Base-by-base conservation (phyloP, 192 early-diverging fungal genomes). In the Linnemannia schmuckeri region DNA sequence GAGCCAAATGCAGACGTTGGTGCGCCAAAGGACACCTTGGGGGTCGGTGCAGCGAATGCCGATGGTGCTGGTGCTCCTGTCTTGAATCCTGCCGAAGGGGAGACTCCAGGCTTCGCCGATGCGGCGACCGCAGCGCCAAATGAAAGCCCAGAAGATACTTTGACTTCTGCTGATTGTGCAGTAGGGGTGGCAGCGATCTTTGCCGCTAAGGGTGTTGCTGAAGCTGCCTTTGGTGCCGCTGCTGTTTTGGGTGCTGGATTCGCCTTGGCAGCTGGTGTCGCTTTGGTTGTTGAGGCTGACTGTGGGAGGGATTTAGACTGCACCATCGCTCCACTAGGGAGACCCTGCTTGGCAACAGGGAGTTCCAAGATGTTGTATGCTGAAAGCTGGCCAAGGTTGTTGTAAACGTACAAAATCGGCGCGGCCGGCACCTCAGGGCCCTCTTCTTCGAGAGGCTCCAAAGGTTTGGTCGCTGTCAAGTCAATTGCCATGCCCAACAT, bases 401-500 rank as follows among this genome's bases (percentile, higher is more conserved):
- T 96, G n/a, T 95, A 90, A 15, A 93, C 91, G 81, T 93, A 95
- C 33, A 97, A 41, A 20, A 96, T 91, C 1, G 97, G 97, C 15
- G 91, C 92, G 15, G 97, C 92, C 2, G 82, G 75, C 0, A 94
- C 87, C 9, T 77, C 70, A 7, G 79, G 89, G 13, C 88, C 89
- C 47, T 85, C 83, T 18, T 92, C 93, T 20, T 90, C 89, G 7
- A 90, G 61, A 0, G 94, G 90, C 20, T 91, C 89, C 30, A 96
- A 70, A 8, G 77, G 77, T 13, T 90, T 91, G n/a, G 85, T 89
- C 40, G 90, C 88, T 33, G 95, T 93, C 73, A 94, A 93, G 89
- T 98, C 97, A 55, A 97, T 38, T 17, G 93, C 96, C 66, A 94
- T 75, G 6, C 97, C 97, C 0, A 97, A 69, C 8, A 95, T 92